These are phyloP conservation scores for Trichopus zeylanicus DNA, from an alignment of 116 monocot genomes.

Conservation along the genomic window DNA sequence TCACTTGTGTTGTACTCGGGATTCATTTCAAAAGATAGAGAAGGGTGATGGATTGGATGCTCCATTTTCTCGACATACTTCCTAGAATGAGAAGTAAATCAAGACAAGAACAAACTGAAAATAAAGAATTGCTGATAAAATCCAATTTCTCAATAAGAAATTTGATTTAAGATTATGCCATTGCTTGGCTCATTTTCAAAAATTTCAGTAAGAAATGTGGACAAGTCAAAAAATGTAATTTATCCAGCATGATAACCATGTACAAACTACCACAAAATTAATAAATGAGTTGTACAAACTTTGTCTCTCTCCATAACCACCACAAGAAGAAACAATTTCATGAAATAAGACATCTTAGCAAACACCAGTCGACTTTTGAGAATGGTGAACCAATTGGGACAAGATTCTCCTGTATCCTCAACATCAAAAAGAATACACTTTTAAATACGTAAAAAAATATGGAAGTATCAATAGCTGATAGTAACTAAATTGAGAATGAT, in stretches of 20 bases:
- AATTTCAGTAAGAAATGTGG: too few species aligned
- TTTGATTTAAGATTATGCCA: too few species aligned
- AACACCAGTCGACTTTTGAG: too few species aligned
- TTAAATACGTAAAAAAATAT: too few species aligned
- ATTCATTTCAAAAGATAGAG: conserved; percentile 12
- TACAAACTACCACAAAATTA: not conserved
- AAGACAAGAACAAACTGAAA: not conserved
- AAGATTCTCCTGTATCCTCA: not conserved
- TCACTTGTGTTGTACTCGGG: conserved; percentile 21
- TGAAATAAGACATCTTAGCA: not conserved
- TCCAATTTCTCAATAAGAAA: not conserved
- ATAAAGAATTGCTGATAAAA: too few species aligned
- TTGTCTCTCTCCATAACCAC: not conserved
- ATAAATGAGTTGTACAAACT: not conserved
- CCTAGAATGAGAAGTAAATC: conserved; percentile 14
- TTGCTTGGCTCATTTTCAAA: too few species aligned
- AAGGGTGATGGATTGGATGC: conserved; percentile 7
- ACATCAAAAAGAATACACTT: not conserved
- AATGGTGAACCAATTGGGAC: not conserved
- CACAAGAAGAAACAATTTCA: not conserved
- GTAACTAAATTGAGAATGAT: too few species aligned
- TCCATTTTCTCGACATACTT: conserved; percentile 15
- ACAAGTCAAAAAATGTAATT: not conserved
- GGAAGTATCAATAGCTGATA: too few species aligned
- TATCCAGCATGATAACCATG: not conserved